These are phyloP conservation scores for Thymus mandschuricus DNA, from an alignment of 257 asterid genomes.

Conservation along the genomic window DNA sequence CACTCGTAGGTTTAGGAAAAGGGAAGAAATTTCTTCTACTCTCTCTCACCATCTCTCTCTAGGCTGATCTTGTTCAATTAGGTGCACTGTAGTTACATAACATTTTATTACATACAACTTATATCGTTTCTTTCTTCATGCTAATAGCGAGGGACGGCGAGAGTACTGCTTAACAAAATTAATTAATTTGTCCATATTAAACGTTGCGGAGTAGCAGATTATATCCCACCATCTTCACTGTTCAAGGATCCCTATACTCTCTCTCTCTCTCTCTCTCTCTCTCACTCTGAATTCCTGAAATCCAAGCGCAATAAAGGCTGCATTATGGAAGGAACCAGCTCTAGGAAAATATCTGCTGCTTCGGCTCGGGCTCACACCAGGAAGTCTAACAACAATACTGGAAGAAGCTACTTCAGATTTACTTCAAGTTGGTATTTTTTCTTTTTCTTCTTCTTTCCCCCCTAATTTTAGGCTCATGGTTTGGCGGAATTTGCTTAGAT, in stretches of 20 bases:
- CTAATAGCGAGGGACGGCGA: no score
- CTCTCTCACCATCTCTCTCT: no score
- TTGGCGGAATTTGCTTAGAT: neutral
- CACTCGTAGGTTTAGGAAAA: no score
- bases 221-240: neutral
- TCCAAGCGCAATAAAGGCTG: neutral
- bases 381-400: constrained; percentile 33
- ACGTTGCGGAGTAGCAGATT: neutral
- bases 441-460: constrained; percentile 9
- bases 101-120: no score
- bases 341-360: constrained; percentile 47
- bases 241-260: neutral
- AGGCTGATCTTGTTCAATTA: no score
- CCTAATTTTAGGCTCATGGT: constrained; percentile 8
- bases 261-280: neutral
- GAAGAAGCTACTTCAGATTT: constrained; percentile 23
- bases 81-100: no score
- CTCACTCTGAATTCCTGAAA: neutral
- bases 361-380: constrained; percentile 53
- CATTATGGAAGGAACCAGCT: constrained; percentile 28
- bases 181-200: no score
- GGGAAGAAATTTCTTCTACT: no score
- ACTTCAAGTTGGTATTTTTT: constrained; percentile 44
- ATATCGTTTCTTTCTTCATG: no score
- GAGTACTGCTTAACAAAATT: no score